Base-by-base conservation (phyloP, 495 filamentous ascomycete species). In the Lasiosphaeria hispida region DNA sequence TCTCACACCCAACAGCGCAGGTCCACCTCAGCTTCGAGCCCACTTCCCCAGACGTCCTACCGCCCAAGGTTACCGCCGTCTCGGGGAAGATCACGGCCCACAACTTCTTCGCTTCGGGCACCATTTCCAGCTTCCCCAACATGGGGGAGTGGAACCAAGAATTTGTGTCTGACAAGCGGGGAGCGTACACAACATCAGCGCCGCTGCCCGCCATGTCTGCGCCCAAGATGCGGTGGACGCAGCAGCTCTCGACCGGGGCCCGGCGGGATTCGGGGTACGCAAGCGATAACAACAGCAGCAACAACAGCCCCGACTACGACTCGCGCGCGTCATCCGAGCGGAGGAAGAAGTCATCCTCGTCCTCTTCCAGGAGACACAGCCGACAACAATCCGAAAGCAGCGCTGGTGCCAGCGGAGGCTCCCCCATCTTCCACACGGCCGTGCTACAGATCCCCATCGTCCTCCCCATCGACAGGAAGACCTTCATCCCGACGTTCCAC, bases 401-500 rank as follows among this genome's bases (percentile, higher is more conserved):
- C 37, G 51, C 23, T 5, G 5, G 2, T 5, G 23, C 23, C 23
- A 5, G 2, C 23, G 23, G 41, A 15, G 23, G 57, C 67, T 13
- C 68, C 51, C 18, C 75, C 72, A n/a, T 82, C 77, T 40, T 70
- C 75, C 43, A 95, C 73, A 88, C 82, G 1, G 78, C 91, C 1
- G 76, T 75, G 4, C 65, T 97, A 8, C 67, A 87, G 7, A 83
- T 96, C 7, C 92, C 94, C 0, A 73, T 98, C 68, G 76, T 80
- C 0, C 75, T 96, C 1, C 91, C 94, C 0, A 74, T 71, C 9
- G 63, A 69, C 15, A 83, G 82, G 62, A 89, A 86, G 59, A 76
- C 84, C 2, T 91, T 92, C 72, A 72, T 94, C 30, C 95, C 94
- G 0, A 92, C 90, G 14, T 98, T 97, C 75, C 86, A 94, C 73